Evolutionary conservation across 768 basidiomycete species (phyloP).

Genomic region (Melanogaster broomeanus): DNA sequence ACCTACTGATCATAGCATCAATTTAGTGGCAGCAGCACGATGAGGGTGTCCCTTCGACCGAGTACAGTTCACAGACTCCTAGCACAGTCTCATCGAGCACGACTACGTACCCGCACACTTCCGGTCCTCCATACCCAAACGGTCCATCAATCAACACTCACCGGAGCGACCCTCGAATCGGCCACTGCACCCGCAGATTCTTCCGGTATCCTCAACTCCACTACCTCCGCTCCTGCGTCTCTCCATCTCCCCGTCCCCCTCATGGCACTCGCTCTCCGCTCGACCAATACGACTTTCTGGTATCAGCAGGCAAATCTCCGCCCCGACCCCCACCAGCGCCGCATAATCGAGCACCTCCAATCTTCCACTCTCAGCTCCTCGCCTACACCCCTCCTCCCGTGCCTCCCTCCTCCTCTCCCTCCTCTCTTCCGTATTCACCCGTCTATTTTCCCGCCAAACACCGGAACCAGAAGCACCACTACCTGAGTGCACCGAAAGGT

Average conservation of each 20-base stretch:
- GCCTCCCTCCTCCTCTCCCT: conserved; percentile 37
- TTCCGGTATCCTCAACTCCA: background rate
- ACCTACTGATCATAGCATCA: background rate
- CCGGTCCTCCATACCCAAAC: conserved; percentile 4
- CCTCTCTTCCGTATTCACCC: conserved; percentile 18
- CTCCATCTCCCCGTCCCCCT: background rate
- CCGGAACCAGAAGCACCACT: conserved; percentile 38
- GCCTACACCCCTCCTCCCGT: conserved; percentile 71
- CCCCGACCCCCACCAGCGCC: conserved; percentile 81
- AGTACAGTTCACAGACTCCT: background rate
- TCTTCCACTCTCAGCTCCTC: conserved; percentile 69
- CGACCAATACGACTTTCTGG: conserved; percentile 47
- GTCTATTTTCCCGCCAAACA: conserved; percentile 31
- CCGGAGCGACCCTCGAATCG: conserved; percentile 15
- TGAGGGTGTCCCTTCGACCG: conserved; percentile 1
- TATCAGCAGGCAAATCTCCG: conserved; percentile 55
- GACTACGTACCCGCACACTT: conserved; percentile 2
- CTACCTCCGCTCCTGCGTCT: background rate
- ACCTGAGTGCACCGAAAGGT: conserved; percentile 70
- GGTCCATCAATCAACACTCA: conserved; percentile 35
- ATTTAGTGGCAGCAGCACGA: no score
- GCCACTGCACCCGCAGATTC: background rate
- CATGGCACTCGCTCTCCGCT: conserved; percentile 23
- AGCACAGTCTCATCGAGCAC: background rate
- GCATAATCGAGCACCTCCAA: conserved; percentile 83